phyloP scores from a whole-genome alignment of 345 rosid species.

The Ailanthus altissimus region DNA sequence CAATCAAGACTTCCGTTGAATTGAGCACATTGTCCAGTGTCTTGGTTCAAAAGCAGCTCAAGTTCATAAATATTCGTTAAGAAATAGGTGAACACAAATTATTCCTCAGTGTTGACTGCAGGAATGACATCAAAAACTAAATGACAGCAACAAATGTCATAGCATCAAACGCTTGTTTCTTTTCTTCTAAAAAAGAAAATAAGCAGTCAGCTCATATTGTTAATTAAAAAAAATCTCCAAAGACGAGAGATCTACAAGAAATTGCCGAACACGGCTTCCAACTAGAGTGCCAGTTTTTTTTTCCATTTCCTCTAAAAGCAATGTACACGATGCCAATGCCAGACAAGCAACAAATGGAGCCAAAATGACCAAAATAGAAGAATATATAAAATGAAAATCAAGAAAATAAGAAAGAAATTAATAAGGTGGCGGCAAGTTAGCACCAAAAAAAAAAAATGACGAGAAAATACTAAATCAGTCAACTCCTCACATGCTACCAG shows the following conservation, averaged over 20 bases:
- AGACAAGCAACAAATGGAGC: constrained; percentile 35
- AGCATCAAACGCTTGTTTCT: too few relatives aligned
- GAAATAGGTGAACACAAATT: too few relatives aligned
- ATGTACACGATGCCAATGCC: constrained; percentile 52
- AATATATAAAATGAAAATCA: constrained; percentile 28
- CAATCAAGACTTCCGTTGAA: neutral
- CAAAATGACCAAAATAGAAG: constrained; percentile 17
- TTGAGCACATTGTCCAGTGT: neutral
- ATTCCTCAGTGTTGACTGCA: too few relatives aligned
- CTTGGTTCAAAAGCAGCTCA: neutral
- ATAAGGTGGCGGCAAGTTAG: constrained; percentile 18
- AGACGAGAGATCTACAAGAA: neutral
- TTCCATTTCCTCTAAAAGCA: constrained; percentile 43
- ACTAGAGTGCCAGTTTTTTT: constrained; percentile 11
- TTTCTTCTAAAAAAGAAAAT: neutral
- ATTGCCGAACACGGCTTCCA: neutral
- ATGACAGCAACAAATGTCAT: neutral
- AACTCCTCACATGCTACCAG: constrained; percentile 75
- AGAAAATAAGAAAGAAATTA: constrained; percentile 3
- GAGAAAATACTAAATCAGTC: constrained; percentile 15
- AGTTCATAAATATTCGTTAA: neutral
- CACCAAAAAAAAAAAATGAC: constrained; percentile 2
- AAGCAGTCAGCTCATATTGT: constrained; percentile 17
- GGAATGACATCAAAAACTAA: neutral
- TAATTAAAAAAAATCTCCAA: neutral